phyloP scores from a whole-genome alignment of 768 basidiomycete species.

The Daedalea quercina region DNA sequence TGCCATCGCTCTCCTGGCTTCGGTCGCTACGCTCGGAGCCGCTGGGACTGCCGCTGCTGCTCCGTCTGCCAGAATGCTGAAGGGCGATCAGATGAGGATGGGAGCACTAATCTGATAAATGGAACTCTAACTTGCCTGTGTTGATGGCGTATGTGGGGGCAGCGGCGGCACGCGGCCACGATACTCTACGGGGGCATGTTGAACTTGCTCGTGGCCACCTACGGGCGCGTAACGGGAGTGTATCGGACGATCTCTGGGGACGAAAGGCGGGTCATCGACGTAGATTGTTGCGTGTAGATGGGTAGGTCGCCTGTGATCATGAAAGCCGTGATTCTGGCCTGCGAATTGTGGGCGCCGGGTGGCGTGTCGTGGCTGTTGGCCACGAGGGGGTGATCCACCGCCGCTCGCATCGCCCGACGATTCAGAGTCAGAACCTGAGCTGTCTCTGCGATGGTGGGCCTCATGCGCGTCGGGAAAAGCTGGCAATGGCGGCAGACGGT shows the following conservation, averaged over 20 bases:
- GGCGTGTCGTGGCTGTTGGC: constrained; percentile 7
- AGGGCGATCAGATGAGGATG: constrained; percentile 6
- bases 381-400: constrained; percentile 4
- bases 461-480: constrained; percentile 6
- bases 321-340: constrained; percentile 4
- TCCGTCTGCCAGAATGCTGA: constrained; percentile 1
- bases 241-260: constrained; percentile 7
- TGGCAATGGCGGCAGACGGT: constrained; percentile 10
- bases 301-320: constrained; percentile 1
- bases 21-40: constrained; percentile 6
- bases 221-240: constrained; percentile 4
- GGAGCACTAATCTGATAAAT: constrained; percentile 11
- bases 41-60: constrained; percentile 11
- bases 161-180: constrained; percentile 1
- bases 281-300: constrained; percentile 9
- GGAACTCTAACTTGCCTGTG: constrained; percentile 5
- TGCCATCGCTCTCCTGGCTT: constrained; percentile 9
- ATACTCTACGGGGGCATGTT: neutral
- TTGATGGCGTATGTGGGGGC: constrained; percentile 6
- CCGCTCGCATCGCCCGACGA: constrained; percentile 10
- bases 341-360: constrained; percentile 5
- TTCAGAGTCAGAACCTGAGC: constrained; percentile 13
- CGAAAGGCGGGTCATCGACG: constrained; percentile 14
- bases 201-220: constrained; percentile 4
- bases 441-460: constrained; percentile 6